Conservation (phyloP, 2,329 filamentous ascomycete species). For the Ramichloridium luteum region DNA sequence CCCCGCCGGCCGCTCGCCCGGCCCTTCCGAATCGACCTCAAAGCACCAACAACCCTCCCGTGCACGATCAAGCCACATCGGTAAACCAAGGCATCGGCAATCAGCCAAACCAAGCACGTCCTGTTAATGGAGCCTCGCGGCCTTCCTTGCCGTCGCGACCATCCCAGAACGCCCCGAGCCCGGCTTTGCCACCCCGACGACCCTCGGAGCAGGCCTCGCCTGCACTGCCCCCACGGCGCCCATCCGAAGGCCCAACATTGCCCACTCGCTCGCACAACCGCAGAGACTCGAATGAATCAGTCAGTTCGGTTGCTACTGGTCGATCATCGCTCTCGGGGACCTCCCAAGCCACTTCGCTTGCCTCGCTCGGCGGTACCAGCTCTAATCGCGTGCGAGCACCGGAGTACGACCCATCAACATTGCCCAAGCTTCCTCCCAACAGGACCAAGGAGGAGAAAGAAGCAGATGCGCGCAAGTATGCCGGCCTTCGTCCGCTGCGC, state of each 20-base stretch:
- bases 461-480: constrained; percentile 17
- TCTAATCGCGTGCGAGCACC: constrained; percentile 32
- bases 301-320: constrained; percentile 38
- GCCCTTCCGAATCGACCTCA: constrained; percentile 24
- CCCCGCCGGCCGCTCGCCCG: constrained; percentile 26
- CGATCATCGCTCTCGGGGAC: constrained; percentile 38
- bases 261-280: constrained; percentile 21
- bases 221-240: constrained; percentile 32
- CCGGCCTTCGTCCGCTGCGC: constrained; percentile 11
- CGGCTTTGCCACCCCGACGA: constrained; percentile 38
- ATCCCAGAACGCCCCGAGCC: constrained; percentile 22
- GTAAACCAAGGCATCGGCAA: constrained; percentile 27
- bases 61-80: constrained; percentile 25
- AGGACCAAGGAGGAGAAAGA: constrained; percentile 31
- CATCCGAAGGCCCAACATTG: constrained; percentile 27
- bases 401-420: constrained; percentile 41
- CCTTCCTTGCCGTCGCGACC: constrained; percentile 37
- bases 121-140: constrained; percentile 14
- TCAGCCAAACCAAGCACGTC: constrained; percentile 22
- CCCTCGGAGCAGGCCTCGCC: constrained; percentile 23
- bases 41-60: constrained; percentile 28
- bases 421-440: constrained; percentile 45
- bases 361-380: constrained; percentile 17
- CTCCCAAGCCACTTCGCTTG: constrained; percentile 27
- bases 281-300: constrained; percentile 37